Percentiles rank a stretch among this genome's conserved stretches.
Conservation (phyloP, 441 rosid species). For the Populus hybrid region DNA sequence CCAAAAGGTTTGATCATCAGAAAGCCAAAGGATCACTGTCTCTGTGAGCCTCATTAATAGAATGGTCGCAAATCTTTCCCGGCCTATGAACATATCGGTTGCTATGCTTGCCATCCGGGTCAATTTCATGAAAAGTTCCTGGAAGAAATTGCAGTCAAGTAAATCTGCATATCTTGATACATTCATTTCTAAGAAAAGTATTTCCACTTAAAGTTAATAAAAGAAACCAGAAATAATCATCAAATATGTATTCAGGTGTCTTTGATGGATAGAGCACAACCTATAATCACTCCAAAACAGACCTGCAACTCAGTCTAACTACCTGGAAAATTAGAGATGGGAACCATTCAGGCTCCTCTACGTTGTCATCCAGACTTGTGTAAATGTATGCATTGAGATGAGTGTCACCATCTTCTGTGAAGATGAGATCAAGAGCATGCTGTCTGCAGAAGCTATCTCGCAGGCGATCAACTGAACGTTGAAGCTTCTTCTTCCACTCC, state of each 20-base stretch:
- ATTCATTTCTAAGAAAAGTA: neutral
- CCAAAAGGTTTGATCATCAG: constrained; percentile 89
- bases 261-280: neutral
- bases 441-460: constrained; percentile 87
- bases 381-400: constrained; percentile 59
- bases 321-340: constrained; percentile 55
- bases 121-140: constrained; percentile 74
- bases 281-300: neutral
- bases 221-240: neutral
- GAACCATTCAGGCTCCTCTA: constrained; percentile 70
- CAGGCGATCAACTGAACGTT: constrained; percentile 65
- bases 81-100: constrained; percentile 75
- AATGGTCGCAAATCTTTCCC: constrained; percentile 84
- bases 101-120: constrained; percentile 60
- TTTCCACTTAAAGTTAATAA: neutral
- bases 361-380: constrained; percentile 44
- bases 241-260: constrained; percentile 32
- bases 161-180: neutral
- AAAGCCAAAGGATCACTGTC: constrained; percentile 89
- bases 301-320: constrained; percentile 31
- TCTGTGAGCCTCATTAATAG: constrained; percentile 87
- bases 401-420: constrained; percentile 79
- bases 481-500: constrained; percentile 83
- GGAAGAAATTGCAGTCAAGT: constrained; percentile 16
- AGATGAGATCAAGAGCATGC: constrained; percentile 83